These are phyloP conservation scores for Halophytophthora polymorphica DNA, from an alignment of 352 stramenopile species.

Conservation along the genomic window DNA sequence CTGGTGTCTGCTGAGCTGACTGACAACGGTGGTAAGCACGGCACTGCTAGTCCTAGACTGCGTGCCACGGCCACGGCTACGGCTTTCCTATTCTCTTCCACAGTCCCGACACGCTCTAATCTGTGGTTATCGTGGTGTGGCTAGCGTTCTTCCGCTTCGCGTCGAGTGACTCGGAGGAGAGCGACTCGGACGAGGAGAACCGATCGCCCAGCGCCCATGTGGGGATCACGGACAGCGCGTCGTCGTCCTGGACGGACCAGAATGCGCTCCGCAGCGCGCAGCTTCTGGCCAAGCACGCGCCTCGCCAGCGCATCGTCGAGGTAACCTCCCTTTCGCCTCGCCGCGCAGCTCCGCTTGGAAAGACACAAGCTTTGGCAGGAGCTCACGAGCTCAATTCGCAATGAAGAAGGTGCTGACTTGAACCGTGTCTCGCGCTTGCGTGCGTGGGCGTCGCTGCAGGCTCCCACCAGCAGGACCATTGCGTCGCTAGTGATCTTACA, in stretches of 20 bases:
- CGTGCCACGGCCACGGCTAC: too few relatives aligned
- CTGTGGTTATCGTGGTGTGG: not conserved
- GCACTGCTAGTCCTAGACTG: too few relatives aligned
- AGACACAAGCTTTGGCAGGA: not conserved
- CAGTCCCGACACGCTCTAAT: not conserved
- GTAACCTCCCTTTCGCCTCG: slow-evolving; percentile 22
- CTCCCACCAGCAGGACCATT: slow-evolving; percentile 7
- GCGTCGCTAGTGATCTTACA: slow-evolving; percentile 33
- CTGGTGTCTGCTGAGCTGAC: not conserved
- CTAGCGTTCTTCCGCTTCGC: slow-evolving; percentile 53
- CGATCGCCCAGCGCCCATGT: slow-evolving; percentile 8
- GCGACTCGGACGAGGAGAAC: slow-evolving; percentile 30
- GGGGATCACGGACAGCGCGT: not conserved
- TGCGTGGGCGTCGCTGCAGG: slow-evolving; percentile 13
- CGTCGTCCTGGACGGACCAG: slow-evolving; percentile 20
- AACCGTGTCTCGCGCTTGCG: slow-evolving; percentile 4
- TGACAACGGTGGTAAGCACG: slow-evolving; percentile 3
- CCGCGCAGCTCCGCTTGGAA: not conserved
- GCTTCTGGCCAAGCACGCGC: slow-evolving; percentile 17
- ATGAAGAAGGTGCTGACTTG: slow-evolving; percentile 4
- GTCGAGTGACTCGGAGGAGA: slow-evolving; percentile 48
- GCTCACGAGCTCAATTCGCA: not conserved
- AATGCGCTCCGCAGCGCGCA: slow-evolving; percentile 25
- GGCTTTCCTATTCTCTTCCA: too few relatives aligned
- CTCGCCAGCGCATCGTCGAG: slow-evolving; percentile 20